Conservation (phyloP, 768 basidiomycete genomes). For the Suillus bovinus region DNA sequence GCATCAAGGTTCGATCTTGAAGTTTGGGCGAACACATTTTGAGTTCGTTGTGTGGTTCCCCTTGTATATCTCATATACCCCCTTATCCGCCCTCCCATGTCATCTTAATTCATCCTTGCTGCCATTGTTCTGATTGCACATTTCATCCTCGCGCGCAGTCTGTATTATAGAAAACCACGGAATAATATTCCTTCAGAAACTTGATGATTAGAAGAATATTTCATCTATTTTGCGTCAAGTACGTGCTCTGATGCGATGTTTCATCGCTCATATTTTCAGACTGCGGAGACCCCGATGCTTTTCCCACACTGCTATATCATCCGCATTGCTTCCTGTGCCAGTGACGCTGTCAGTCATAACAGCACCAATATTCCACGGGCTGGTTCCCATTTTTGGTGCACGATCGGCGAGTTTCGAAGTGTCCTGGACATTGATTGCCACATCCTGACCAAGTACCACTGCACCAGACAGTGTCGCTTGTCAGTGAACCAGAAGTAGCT, state of each 20-base stretch:
- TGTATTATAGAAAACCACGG: slow-evolving; percentile 30
- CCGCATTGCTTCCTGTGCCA: neutral
- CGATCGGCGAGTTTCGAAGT: slow-evolving; percentile 14
- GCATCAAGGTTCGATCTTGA: slow-evolving; percentile 68
- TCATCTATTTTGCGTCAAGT: neutral
- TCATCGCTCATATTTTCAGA: neutral
- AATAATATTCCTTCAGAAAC: slow-evolving; percentile 13
- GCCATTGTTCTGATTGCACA: slow-evolving; percentile 24
- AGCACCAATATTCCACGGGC: slow-evolving; percentile 17
- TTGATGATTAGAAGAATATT: too few species aligned
- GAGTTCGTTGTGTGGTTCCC: slow-evolving; percentile 24
- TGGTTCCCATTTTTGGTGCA: slow-evolving; percentile 8
- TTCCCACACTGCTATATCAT: neutral
- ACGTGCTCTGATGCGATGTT: neutral
- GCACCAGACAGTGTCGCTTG: slow-evolving; percentile 9
- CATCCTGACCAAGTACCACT: slow-evolving; percentile 14
- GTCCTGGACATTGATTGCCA: slow-evolving; percentile 7
- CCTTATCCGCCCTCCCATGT: slow-evolving; percentile 18
- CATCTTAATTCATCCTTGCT: slow-evolving; percentile 31
- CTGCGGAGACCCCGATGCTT: neutral
- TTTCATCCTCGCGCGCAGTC: slow-evolving; percentile 30
- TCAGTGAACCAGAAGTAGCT: neutral
- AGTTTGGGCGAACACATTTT: slow-evolving; percentile 80
- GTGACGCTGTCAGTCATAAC: slow-evolving; percentile 6
- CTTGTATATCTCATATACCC: slow-evolving; percentile 11